Evolutionary conservation across 2,329 filamentous ascomycete genomes (phyloP).

Genomic region (Corniculantispora saksenae): DNA sequence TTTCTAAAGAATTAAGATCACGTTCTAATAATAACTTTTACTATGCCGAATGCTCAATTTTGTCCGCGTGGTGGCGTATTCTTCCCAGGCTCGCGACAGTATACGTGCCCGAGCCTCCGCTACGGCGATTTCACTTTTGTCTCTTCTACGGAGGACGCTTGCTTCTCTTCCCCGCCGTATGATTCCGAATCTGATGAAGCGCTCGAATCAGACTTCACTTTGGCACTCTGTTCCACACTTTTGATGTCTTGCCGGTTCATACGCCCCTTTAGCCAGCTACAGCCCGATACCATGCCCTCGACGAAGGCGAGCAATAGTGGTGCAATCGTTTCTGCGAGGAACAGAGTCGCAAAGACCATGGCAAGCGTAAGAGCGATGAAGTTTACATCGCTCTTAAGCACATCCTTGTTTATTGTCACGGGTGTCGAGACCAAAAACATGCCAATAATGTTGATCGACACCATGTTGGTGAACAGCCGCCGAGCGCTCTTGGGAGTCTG

Average conservation of each 20-base stretch:
- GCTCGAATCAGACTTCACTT: too few species aligned
- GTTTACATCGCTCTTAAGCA: slow-evolving; percentile 20
- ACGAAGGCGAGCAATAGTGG: slow-evolving; percentile 22
- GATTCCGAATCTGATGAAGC: neutral
- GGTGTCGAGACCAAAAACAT: slow-evolving; percentile 25
- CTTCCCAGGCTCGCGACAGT: neutral
- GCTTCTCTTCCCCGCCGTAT: neutral
- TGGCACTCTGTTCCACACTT: neutral
- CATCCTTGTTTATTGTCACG: slow-evolving; percentile 22
- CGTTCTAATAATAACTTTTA: neutral
- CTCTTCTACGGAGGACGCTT: neutral
- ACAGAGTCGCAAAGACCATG: slow-evolving; percentile 26
- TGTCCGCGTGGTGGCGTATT: neutral
- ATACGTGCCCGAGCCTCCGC: neutral
- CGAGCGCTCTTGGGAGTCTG: slow-evolving; percentile 25
- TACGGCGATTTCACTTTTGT: neutral
- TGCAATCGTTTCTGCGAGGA: slow-evolving; percentile 25
- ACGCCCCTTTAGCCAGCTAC: slow-evolving; percentile 5
- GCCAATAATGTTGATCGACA: slow-evolving; percentile 25
- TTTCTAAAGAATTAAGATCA: neutral
- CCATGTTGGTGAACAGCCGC: slow-evolving; percentile 26
- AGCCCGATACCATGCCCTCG: slow-evolving; percentile 23
- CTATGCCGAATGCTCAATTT: neutral
- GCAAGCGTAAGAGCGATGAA: slow-evolving; percentile 24
- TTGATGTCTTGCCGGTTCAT: neutral